Evolutionary conservation across 2,329 filamentous ascomycete species (phyloP), one percentile per base, ranked within the genome.

Genomic region (Neofusicoccum umdonicola): DNA sequence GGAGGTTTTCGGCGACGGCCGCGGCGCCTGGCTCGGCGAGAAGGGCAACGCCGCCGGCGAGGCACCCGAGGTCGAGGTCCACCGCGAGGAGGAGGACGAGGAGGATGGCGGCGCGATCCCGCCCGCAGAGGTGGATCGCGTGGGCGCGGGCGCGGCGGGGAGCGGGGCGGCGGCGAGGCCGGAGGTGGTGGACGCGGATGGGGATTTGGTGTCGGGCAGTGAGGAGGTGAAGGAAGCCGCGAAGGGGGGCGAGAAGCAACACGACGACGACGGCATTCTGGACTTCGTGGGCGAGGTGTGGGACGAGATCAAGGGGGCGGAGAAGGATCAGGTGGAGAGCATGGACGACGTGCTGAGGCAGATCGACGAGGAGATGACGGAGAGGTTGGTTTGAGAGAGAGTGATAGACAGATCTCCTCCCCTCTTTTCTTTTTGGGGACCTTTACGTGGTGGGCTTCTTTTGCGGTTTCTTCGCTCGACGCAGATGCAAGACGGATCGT

Each of bases 1-100:
- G 4, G 75, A 78, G 39, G 71, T 84, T 0, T 85, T 86, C 67
- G 71, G 74, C 7, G 83, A 85, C 68, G 78, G 76, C 0, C 74
- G 78, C 31, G 83, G 82, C 0, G 72, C 75, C 2, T 77, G 76
- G 75, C 3, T 60, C 31, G 66, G 65, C 5, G 58, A 66, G 11
- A 51, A 66, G 44, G 35, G 41, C 47, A 42, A 62, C n/a, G 47
- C 11, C 31, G 62, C 50, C 42, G 63, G 50, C 41, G 37, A 47
- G 39, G 31, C 37, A 1, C 37, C 37, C 37, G 37, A 56, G 22
- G 54, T 67, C 62, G 63, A 66, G 51, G 63, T 68, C 19, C 31
- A 34, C 31, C 44, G 45, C 11, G 54, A 50, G 48, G 64, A 66
- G 47, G 48, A 63, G 52, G 17, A 63, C 41, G 48, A 64, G 54